Base-by-base conservation (phyloP, 805 yeast genomes). In the Saturnispora mendoncae region DNA sequence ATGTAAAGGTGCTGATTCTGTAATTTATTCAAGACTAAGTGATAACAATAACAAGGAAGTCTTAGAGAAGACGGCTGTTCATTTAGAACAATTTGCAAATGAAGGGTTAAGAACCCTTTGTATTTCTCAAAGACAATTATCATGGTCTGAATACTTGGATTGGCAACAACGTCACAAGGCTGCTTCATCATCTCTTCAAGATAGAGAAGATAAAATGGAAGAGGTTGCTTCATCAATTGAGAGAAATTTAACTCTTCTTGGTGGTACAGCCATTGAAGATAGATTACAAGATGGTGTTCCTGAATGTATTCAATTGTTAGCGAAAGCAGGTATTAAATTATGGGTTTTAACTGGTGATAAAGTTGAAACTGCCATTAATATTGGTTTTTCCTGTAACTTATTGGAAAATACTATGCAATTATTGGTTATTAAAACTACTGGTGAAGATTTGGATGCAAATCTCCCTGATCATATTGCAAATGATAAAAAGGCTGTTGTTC, bases 341-440 rank as follows among this genome's bases (percentile, higher is more conserved):
- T 84, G 94, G 94, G 92, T 84, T 36, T 66, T 84, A 37, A 84
- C 94, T 3, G 94, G 94, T 63, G 94, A 84, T 59, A 83, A 81
- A 59, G 84, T 84, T n/a, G 94, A 84, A 60, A 84, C 94, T 25
- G 94, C 92, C 10, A 83, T 84, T 51, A 84, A 84, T 53, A 84
- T 84, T 66, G 94, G 92, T 3, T 84, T 84, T 55, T 80, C 88
- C 2, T 84, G 94, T 71, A 84, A 84, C 53, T 64, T 84, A 42
- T 65, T 84, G 42, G 80, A 79, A 41, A 80, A 72, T 48, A 84
- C 80, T 36, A 83, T 84, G 94, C 80, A 84, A 51, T 62, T 84
- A 20, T 58, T 84, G 39, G 76, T 84, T 9, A 61, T 83, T 39
- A 76, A 77, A 51, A 74, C 80, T 1, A 64, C 70, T 18, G 80